Conservation (phyloP, 306 rosid genomes). For the Inga oerstediana region DNA sequence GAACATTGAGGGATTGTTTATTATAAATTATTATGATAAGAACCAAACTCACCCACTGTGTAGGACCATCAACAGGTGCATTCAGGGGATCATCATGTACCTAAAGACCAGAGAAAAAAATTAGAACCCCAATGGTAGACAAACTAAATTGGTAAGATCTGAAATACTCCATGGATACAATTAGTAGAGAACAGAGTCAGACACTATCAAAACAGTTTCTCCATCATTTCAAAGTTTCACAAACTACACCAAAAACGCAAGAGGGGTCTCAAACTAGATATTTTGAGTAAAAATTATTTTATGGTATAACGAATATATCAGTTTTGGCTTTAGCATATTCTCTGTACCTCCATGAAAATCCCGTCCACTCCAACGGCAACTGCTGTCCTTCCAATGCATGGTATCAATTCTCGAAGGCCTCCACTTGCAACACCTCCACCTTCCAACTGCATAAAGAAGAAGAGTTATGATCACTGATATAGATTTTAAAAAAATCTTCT, state of each 20-base stretch:
- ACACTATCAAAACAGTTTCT: background rate
- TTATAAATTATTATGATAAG: conserved; percentile 2
- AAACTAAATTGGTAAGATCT: conserved; percentile 25
- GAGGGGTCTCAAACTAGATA: background rate
- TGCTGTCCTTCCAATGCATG: conserved; percentile 95
- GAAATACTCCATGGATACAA: background rate
- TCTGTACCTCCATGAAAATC: conserved; percentile 90
- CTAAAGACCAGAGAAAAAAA: conserved; percentile 45
- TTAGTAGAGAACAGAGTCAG: background rate
- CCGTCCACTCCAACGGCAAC: conserved; percentile 99
- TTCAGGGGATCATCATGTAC: conserved; percentile 94
- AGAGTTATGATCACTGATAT: conserved; percentile 31
- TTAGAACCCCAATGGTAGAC: conserved; percentile 26
- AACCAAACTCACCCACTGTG: conserved; percentile 83
- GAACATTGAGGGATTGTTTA: conserved; percentile 17
- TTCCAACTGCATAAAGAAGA: conserved; percentile 66
- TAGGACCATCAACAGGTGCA: conserved; percentile 98
- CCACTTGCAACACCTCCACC: conserved; percentile 99
- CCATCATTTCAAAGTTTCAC: background rate
- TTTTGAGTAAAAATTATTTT: conserved; percentile 15
- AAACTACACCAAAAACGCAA: background rate
- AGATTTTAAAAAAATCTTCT: background rate
- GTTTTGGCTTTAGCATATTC: conserved; percentile 16
- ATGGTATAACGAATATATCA: conserved; percentile 5
- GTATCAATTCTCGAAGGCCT: conserved; percentile 94